phyloP scores from a whole-genome alignment of 352 stramenopile genomes.

The Pythium volutum region DNA sequence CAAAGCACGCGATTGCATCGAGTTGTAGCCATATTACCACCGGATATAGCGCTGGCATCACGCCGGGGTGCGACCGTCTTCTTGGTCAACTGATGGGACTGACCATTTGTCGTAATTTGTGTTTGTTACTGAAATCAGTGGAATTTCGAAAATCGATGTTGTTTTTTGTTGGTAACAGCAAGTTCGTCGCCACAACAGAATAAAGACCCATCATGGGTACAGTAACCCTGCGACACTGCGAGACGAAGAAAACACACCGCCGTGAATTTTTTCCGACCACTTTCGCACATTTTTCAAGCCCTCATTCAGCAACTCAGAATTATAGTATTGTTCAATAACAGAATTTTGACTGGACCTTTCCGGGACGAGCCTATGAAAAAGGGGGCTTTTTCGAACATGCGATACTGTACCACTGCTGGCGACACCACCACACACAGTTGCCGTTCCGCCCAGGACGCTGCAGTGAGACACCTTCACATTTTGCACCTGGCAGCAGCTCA shows the following conservation, averaged over 20 bases:
- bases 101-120: too few relatives aligned
- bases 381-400: constrained; percentile 1
- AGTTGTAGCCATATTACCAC: too few relatives aligned
- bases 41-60: too few relatives aligned
- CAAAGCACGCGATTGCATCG: too few relatives aligned
- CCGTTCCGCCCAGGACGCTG: neutral
- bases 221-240: neutral
- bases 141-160: too few relatives aligned
- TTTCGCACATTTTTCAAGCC: too few relatives aligned
- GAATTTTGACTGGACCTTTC: constrained; percentile 14
- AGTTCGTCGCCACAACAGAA: too few relatives aligned
- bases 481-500: neutral
- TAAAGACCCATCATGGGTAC: neutral
- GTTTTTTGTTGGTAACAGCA: too few relatives aligned
- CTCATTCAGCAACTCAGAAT: neutral
- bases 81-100: too few relatives aligned
- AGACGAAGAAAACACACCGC: neutral
- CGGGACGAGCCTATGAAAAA: constrained; percentile 11
- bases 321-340: neutral
- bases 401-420: constrained; percentile 1
- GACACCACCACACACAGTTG: neutral
- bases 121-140: too few relatives aligned
- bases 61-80: too few relatives aligned
- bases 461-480: constrained; percentile 1
- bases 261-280: too few relatives aligned